phyloP scores from a whole-genome alignment of 352 stramenopile species.

The Pythium volutum region DNA sequence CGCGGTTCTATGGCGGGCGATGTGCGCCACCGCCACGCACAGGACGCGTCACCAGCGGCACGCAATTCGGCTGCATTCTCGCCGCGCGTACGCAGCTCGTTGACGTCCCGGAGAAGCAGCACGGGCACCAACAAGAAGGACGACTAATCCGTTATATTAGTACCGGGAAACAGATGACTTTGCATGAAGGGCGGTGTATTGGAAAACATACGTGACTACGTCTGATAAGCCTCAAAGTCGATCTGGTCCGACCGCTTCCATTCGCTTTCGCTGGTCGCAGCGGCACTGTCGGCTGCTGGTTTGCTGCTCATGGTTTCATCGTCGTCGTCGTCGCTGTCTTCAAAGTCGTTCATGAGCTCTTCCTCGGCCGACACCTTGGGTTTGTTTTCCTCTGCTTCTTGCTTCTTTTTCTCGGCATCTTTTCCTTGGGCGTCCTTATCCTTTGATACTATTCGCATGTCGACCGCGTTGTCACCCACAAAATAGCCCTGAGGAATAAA shows the following conservation, averaged over 20 bases:
- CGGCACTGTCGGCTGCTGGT: constrained; percentile 7
- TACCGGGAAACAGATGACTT: no score
- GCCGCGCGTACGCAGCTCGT: constrained; percentile 23
- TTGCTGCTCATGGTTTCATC: constrained; percentile 11
- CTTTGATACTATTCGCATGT: constrained; percentile 54
- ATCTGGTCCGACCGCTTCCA: constrained; percentile 76
- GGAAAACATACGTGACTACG: constrained; percentile 5
- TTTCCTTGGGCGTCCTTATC: not conserved
- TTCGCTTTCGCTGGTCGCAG: constrained; percentile 4
- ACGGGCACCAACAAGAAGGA: constrained; percentile 54
- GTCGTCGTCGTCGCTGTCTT: constrained; percentile 69
- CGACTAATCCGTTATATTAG: constrained; percentile 25
- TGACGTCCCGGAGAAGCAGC: constrained; percentile 27
- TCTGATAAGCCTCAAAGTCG: constrained; percentile 64
- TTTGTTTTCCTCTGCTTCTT: constrained; percentile 32
- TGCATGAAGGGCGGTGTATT: not conserved
- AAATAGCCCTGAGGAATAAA: constrained; percentile 65
- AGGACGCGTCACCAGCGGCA: constrained; percentile 21
- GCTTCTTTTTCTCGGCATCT: constrained; percentile 5
- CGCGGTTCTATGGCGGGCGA: constrained; percentile 18
- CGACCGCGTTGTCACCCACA: constrained; percentile 60
- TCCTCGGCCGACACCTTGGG: constrained; percentile 58
- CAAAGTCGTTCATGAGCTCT: constrained; percentile 84
- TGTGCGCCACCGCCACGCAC: constrained; percentile 38
- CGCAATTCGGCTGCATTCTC: constrained; percentile 24